Evolutionary conservation across 805 yeast genomes (phyloP).

Genomic region (Saccharomycodes ludwigii): DNA sequence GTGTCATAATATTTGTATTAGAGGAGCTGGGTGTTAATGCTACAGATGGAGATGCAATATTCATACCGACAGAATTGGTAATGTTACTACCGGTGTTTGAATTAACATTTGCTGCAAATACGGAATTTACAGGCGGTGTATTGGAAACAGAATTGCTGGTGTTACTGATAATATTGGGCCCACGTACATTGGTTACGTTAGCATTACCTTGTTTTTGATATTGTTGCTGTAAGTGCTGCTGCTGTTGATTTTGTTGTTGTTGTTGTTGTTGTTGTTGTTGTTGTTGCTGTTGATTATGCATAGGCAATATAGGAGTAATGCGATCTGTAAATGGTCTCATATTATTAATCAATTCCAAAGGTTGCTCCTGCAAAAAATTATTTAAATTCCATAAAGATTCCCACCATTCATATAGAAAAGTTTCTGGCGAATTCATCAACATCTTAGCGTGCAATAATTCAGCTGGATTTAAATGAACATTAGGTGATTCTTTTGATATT

Average conservation of each 20-base stretch:
- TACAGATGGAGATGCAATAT: too few species aligned
- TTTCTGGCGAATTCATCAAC: conserved; percentile 31
- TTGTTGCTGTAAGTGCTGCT: not conserved
- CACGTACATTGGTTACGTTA: too few species aligned
- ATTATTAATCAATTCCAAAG: conserved; percentile 15
- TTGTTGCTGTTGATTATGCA: conserved; percentile 15
- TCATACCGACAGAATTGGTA: too few species aligned
- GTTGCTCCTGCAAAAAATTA: conserved; percentile 28
- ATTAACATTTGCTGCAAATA: not conserved
- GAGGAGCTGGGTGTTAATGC: too few species aligned
- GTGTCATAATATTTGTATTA: too few species aligned
- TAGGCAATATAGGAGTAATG: conserved; percentile 13
- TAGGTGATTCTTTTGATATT: conserved; percentile 10
- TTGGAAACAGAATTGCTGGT: too few species aligned
- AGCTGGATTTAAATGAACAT: conserved; percentile 9
- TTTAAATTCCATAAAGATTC: conserved; percentile 37
- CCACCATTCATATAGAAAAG: conserved; percentile 49
- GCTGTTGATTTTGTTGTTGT: not conserved
- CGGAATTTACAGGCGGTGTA: too few species aligned
- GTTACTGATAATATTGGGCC: too few species aligned
- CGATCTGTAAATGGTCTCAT: conserved; percentile 9
- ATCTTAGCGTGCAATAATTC: conserved; percentile 24
- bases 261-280: conserved; percentile 14
- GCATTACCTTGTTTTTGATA: not conserved
- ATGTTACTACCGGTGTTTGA: not conserved